Conservation (phyloP, 2,329 filamentous ascomycete species). For the Aspergillus vadensis region DNA sequence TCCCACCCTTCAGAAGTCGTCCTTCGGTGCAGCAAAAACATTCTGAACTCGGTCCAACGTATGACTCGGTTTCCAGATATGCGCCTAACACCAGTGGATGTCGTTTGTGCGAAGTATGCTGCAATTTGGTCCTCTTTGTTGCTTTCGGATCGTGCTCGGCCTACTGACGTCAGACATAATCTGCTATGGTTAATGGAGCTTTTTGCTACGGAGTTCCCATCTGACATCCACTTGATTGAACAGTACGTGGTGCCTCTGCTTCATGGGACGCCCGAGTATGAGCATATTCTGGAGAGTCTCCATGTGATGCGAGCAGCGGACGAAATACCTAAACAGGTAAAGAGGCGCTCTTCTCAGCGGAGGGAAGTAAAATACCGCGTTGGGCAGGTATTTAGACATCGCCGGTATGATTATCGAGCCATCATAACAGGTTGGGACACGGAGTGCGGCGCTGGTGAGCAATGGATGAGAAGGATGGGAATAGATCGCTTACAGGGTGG, state of each 20-base stretch:
- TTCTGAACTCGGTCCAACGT: conserved; percentile 69
- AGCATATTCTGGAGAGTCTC: conserved; percentile 56
- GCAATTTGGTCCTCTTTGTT: conserved; percentile 71
- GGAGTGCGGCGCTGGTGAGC: conserved; percentile 60
- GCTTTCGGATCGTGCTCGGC: conserved; percentile 46
- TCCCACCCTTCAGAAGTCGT: conserved; percentile 69
- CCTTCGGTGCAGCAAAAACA: conserved; percentile 76
- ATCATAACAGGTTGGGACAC: conserved; percentile 86
- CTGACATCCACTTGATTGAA: conserved; percentile 72
- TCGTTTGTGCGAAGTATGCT: conserved; percentile 67
- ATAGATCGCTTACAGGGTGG: conserved; percentile 63
- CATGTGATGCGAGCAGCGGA: conserved; percentile 60
- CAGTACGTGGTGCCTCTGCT: conserved; percentile 68
- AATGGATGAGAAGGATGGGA: conserved; percentile 65
- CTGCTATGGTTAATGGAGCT: conserved; percentile 66
- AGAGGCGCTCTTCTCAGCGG: conserved; percentile 36
- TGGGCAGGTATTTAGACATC: conserved; percentile 83
- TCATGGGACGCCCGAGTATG: conserved; percentile 53
- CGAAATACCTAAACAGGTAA: conserved; percentile 54
- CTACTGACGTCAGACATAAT: conserved; percentile 60
- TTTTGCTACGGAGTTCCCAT: conserved; percentile 66
- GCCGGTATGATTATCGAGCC: conserved; percentile 74
- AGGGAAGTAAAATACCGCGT: conserved; percentile 66
- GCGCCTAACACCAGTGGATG: conserved; percentile 49
- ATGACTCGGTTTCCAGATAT: conserved; percentile 38